Evolutionary conservation across 306 rosid genomes (phyloP).

Genomic region (Inga laurina): DNA sequence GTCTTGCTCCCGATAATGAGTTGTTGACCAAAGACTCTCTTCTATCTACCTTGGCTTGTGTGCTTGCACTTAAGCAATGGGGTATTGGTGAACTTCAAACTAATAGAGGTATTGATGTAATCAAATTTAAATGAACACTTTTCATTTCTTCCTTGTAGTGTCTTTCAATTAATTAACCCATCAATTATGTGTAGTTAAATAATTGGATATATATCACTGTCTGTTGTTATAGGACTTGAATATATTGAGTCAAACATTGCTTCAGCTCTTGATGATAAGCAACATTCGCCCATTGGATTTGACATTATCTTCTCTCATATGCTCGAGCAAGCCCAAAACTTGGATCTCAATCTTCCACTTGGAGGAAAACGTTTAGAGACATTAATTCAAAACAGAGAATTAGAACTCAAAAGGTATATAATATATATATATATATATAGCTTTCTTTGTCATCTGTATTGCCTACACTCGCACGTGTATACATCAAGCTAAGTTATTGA

Average conservation of each 20-base stretch:
- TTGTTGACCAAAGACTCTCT: constrained; percentile 65
- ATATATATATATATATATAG: neutral
- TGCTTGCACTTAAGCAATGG: constrained; percentile 40
- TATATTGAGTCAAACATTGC: constrained; percentile 67
- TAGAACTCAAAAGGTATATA: neutral
- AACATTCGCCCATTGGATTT: constrained; percentile 72
- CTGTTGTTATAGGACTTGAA: constrained; percentile 58
- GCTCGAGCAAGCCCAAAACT: neutral
- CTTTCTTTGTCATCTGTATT: neutral
- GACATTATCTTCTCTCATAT: constrained; percentile 31
- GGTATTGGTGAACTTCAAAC: constrained; percentile 61
- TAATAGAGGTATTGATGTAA: constrained; percentile 48
- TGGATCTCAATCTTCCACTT: neutral
- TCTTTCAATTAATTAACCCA: neutral
- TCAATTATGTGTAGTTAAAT: neutral
- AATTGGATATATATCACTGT: neutral
- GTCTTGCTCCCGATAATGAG: constrained; percentile 25
- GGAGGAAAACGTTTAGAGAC: neutral
- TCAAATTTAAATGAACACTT: neutral
- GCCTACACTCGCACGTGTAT: neutral
- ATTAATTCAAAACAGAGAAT: neutral
- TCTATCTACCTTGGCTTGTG: constrained; percentile 65
- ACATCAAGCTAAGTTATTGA: neutral
- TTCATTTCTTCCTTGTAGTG: neutral
- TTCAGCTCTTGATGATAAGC: constrained; percentile 62